These are phyloP conservation scores for Diplogelasinospora grovesii DNA, from an alignment of 495 filamentous ascomycete genomes.

Conservation along the genomic window DNA sequence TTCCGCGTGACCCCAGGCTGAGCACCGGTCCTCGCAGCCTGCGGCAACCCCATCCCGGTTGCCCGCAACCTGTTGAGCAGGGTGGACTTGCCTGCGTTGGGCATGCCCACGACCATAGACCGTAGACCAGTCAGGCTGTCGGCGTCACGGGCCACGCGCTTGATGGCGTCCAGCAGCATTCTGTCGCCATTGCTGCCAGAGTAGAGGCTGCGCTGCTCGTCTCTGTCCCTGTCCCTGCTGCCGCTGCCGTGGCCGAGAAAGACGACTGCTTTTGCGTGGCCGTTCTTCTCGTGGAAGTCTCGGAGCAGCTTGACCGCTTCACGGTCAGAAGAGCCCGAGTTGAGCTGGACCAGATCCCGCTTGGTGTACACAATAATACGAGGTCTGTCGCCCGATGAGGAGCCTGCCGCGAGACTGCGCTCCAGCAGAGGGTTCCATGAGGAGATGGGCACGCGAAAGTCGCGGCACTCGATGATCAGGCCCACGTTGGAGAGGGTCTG, in stretches of 20 bases:
- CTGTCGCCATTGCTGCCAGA: too few species aligned
- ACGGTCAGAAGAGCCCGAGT: neutral
- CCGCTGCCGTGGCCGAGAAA: slow-evolving; percentile 48
- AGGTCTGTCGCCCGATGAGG: slow-evolving; percentile 40
- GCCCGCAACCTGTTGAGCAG: slow-evolving; percentile 79
- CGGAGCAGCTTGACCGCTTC: slow-evolving; percentile 13
- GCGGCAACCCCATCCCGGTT: slow-evolving; percentile 55
- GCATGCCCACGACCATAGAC: slow-evolving; percentile 90
- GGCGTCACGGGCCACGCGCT: slow-evolving; percentile 21
- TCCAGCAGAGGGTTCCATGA: slow-evolving; percentile 92
- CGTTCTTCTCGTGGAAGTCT: slow-evolving; percentile 18
- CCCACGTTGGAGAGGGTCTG: slow-evolving; percentile 72
- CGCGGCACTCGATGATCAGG: slow-evolving; percentile 90
- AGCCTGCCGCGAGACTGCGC: slow-evolving; percentile 54
- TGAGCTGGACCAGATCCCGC: slow-evolving; percentile 56
- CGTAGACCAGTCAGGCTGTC: slow-evolving; percentile 53
- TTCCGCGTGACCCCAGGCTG: slow-evolving; percentile 89
- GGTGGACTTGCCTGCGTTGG: slow-evolving; percentile 89
- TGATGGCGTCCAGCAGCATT: slow-evolving; percentile 27
- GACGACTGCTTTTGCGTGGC: slow-evolving; percentile 40
- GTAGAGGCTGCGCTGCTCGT: too few species aligned
- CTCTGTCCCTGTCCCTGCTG: neutral
- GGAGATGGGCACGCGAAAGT: slow-evolving; percentile 82
- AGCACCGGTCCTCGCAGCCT: slow-evolving; percentile 75
- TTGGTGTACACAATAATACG: slow-evolving; percentile 91